Evolutionary conservation across 805 yeast species (phyloP).

Genomic region (Yueomyces sinensis): DNA sequence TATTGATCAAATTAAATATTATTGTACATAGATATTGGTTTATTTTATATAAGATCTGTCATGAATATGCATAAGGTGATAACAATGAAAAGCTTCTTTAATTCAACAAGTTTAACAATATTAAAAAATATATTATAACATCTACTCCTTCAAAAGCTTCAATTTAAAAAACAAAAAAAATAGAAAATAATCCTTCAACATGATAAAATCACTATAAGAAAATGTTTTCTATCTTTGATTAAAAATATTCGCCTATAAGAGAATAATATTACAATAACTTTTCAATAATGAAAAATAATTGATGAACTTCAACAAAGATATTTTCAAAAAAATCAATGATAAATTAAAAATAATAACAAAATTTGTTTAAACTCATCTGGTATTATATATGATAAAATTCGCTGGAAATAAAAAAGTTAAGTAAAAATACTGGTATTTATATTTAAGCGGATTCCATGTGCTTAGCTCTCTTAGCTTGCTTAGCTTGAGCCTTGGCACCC

Average conservation of each 20-base stretch:
- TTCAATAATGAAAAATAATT: too few species aligned
- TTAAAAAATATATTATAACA: too few species aligned
- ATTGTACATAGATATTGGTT: too few species aligned
- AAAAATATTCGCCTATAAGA: not conserved
- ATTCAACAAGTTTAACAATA: too few species aligned
- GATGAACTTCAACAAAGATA: not conserved
- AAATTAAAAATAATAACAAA: not conserved
- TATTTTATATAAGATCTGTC: too few species aligned
- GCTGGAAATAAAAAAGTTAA: not conserved
- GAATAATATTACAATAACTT: not conserved
- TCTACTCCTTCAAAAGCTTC: not conserved
- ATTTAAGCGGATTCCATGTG: constrained; percentile 28
- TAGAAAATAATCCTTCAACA: not conserved
- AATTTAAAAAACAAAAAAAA: too few species aligned
- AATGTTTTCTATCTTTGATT: too few species aligned
- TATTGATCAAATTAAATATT: too few species aligned
- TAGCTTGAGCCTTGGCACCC: constrained; percentile 88
- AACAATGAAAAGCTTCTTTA: too few species aligned
- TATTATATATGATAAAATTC: not conserved
- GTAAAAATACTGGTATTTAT: not conserved
- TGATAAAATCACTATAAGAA: not conserved
- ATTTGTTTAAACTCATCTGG: not conserved
- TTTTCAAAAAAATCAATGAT: not conserved
- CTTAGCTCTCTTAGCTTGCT: constrained; percentile 64
- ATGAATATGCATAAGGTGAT: too few species aligned